These are phyloP conservation scores for Arxiozyma telluris DNA, from an alignment of 1,139 yeast genomes.

Conservation along the genomic window DNA sequence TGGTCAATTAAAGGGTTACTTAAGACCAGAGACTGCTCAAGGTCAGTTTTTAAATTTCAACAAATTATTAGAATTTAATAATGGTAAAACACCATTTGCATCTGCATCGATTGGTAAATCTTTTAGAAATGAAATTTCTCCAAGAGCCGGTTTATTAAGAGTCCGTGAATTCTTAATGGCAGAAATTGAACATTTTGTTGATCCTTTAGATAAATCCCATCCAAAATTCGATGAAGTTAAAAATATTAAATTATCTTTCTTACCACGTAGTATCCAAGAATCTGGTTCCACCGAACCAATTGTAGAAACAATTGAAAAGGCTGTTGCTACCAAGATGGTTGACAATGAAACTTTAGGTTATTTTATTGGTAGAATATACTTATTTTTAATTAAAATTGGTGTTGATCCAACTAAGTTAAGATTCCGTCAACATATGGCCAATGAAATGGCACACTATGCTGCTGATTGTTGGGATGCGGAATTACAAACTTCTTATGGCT, in stretches of 20 bases:
- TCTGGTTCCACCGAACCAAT: slow-evolving; percentile 66
- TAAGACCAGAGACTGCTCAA: slow-evolving; percentile 99
- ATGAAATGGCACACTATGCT: slow-evolving; percentile 99
- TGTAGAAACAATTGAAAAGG: slow-evolving; percentile 74
- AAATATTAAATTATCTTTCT: slow-evolving; percentile 62
- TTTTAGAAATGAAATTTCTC: slow-evolving; percentile 97
- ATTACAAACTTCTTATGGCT: slow-evolving; percentile 88
- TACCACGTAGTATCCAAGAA: slow-evolving; percentile 81
- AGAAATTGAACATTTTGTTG: slow-evolving; percentile 97
- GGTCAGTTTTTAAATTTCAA: slow-evolving; percentile 95
- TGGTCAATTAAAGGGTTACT: slow-evolving; percentile 87
- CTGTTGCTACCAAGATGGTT: slow-evolving; percentile 77
- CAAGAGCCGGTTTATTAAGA: slow-evolving; percentile 93
- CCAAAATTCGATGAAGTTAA: slow-evolving; percentile 68
- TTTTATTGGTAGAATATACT: slow-evolving; percentile 86
- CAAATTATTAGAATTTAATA: slow-evolving; percentile 89
- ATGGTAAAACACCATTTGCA: slow-evolving; percentile 96
- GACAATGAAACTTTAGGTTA: slow-evolving; percentile 97
- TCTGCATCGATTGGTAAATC: slow-evolving; percentile 98
- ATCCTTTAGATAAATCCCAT: slow-evolving; percentile 80
- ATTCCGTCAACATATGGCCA: slow-evolving; percentile 97
- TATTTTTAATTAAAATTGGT: slow-evolving; percentile 81
- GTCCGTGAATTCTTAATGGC: slow-evolving; percentile 99
- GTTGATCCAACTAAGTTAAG: slow-evolving; percentile 75
- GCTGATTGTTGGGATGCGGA: slow-evolving; percentile 99